Evolutionary conservation across 371 early-diverging fungal species (phyloP), one percentile per base, ranked within the genome.

Genomic region (Mucor sp.): DNA sequence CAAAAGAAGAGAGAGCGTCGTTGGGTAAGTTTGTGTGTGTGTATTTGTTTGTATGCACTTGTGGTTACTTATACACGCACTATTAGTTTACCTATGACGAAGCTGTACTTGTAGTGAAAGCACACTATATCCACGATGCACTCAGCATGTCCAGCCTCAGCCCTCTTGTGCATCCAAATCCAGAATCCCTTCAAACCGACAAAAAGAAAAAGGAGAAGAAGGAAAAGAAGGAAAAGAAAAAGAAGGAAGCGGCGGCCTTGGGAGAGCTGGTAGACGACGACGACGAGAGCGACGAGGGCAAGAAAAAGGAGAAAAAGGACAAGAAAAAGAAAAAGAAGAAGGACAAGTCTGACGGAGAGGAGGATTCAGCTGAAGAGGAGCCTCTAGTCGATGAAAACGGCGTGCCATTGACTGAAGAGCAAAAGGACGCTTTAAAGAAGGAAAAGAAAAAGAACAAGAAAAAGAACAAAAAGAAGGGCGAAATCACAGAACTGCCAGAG

Each of bases 61-160:
- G 11, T 56, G 5, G 28, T 41, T 7, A 25, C 12, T 28, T 11
- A 61, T 33, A 28, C 35, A 6, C 41, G 17, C 41, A 41, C 37
- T 59, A 37, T 6, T 77, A 86, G 86, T 86, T 86, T 66, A 69
- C 84, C 5, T 83, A 71, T 58, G 87, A 87, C 19, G 85, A 87
- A 27, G 84, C 87, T 17, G 65, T 74, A 63, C 27, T 65, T 25
- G 72, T 62, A 14, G 66, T 72, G 0, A 75, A 78, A 19, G 78
- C 79, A 12, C 80, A 80, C 61, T 85, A 79, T 60, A 85, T 87
- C 77, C 75, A 72, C 25, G 81, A 84, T 68, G 85, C 85, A 15
- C 35, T 87, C 44, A 71, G 83, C n/a, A 68, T 70, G 68, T 74
- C 74, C 0, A 74, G 74, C 48, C 39, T 74, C 11, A 74, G 68